phyloP scores from a whole-genome alignment of 2,329 filamentous ascomycete genomes.

The Fusarium torreyae region DNA sequence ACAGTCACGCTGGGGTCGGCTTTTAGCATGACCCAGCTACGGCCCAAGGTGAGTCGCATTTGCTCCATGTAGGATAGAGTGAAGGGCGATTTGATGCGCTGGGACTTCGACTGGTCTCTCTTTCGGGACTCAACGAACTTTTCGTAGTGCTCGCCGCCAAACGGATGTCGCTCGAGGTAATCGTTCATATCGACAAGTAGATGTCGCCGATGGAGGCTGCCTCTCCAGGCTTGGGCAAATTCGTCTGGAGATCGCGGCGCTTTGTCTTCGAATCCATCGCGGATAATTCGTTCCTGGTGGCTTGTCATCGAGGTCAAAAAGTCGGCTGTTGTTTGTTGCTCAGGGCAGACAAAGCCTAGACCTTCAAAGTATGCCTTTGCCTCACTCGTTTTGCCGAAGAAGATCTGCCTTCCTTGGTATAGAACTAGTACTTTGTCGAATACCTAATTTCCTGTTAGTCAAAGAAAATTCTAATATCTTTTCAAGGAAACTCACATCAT shows the following conservation, averaged over 20 bases:
- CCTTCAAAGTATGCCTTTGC: conserved; percentile 50
- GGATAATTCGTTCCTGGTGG: conserved; percentile 54
- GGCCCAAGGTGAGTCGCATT: conserved; percentile 36
- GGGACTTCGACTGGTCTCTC: conserved; percentile 46
- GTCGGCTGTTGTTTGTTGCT: conserved; percentile 76
- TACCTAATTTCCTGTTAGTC: conserved; percentile 48
- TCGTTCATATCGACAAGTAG: conserved; percentile 52
- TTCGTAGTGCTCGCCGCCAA: conserved; percentile 48
- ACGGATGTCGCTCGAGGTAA: conserved; percentile 48
- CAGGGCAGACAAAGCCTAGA: conserved; percentile 71
- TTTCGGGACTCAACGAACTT: conserved; percentile 44
- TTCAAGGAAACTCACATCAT: conserved; percentile 43
- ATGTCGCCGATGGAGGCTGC: conserved; percentile 43
- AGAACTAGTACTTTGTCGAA: conserved; percentile 80
- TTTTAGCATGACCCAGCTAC: conserved; percentile 46
- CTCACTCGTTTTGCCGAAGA: conserved; percentile 48
- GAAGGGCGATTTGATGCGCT: conserved; percentile 41
- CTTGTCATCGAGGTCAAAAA: conserved; percentile 73
- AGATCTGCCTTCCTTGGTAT: conserved; percentile 78
- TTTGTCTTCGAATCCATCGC: conserved; percentile 52
- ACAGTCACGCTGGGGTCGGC: conserved; percentile 41
- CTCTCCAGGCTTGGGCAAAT: conserved; percentile 55
- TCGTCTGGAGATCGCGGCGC: conserved; percentile 56
- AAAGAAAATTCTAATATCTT: accelerated
- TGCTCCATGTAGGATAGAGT: conserved; percentile 43